Base-by-base conservation (phyloP, 176 grass and related monocot genomes). In the Aechmea fasciata region DNA sequence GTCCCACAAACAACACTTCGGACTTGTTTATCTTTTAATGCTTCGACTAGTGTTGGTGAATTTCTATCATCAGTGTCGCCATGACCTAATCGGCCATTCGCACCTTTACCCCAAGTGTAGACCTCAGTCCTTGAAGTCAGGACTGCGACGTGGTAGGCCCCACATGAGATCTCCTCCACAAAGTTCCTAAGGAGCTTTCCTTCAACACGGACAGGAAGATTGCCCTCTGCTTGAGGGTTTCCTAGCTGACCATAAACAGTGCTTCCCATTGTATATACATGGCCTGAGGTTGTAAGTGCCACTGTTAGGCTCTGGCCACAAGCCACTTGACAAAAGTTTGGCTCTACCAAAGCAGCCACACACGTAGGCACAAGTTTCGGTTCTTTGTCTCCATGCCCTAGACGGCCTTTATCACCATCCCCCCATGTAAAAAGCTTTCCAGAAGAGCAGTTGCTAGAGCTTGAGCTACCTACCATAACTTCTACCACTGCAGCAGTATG, bases 371-470 rank as follows among this genome's bases (percentile, higher is more conserved):
- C 86, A 71, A 92, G 69, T 66, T 63, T 82, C 24, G 84, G 75
- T 62, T 90, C 89, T 73, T 85, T 92, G 73, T 97, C 86, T 68
- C 94, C 94, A 70, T 97, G 94, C 52, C 94, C 94, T 83, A 97
- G 78, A 72, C 85, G 84, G 41, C 94, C 94, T 85, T 97, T 97
- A 90, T 97, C 94, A 52, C 89, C 89, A 85, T 97, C 94, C 18
- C 94, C 94, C 94, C 94, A 97, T 71, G 94, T 92, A 80, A 97
- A 97, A 62, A 96, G 71, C 74, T 97, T 97, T 48, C 94, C 89
- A 66, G 86, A 90, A 75, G 94, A 92, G 75, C 84, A 90, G 22
- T 92, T 92, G 81, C 88, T 96, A 73, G 86, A 92, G 76, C 82
- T 83, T 61, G 89, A 97, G 83, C 82, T 97, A 17, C 89, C 94